A percentile compares a stretch with the other conserved stretches of the same genome.
Evolutionary conservation across 306 rosid genomes (phyloP).

Genomic region (Crataegus laevigata): DNA sequence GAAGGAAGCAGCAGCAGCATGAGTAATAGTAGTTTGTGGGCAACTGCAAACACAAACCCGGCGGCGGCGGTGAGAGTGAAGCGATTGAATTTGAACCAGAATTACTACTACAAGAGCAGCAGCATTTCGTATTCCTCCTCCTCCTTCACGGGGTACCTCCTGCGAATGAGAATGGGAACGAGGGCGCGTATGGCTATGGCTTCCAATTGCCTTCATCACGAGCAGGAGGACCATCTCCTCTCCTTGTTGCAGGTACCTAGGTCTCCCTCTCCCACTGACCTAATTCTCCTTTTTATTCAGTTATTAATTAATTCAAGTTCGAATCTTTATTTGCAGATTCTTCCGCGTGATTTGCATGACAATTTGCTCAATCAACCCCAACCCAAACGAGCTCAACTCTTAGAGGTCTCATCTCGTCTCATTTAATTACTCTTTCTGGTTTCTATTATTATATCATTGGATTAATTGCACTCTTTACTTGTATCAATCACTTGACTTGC

Average conservation of each 20-base stretch:
- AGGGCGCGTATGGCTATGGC: not conserved
- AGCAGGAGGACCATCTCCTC: slow-evolving; percentile 34
- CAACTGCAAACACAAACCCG: not conserved
- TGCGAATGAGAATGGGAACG: not conserved
- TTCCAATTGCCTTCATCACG: not conserved
- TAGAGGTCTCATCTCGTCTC: slow-evolving; percentile 30
- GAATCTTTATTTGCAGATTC: slow-evolving; percentile 25
- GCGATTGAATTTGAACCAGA: not conserved
- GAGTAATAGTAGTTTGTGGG: not conserved
- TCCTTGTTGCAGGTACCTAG: slow-evolving; percentile 31
- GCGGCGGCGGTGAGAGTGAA: not conserved
- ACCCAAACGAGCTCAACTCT: slow-evolving; percentile 35
- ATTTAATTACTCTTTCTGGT: not conserved
- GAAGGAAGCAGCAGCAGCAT: not conserved
- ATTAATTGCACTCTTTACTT: not conserved
- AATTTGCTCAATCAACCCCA: slow-evolving; percentile 43
- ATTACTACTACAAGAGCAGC: not conserved
- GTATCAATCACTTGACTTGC: not conserved
- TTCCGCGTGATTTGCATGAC: slow-evolving; percentile 54
- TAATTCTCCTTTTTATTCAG: not conserved
- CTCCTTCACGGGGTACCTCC: not conserved
- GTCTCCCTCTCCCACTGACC: not conserved
- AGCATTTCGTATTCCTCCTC: not conserved
- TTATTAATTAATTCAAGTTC: not conserved
- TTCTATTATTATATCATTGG: not conserved